phyloP scores from a whole-genome alignment of 495 filamentous ascomycete genomes.

The Talaromyces ruber region DNA sequence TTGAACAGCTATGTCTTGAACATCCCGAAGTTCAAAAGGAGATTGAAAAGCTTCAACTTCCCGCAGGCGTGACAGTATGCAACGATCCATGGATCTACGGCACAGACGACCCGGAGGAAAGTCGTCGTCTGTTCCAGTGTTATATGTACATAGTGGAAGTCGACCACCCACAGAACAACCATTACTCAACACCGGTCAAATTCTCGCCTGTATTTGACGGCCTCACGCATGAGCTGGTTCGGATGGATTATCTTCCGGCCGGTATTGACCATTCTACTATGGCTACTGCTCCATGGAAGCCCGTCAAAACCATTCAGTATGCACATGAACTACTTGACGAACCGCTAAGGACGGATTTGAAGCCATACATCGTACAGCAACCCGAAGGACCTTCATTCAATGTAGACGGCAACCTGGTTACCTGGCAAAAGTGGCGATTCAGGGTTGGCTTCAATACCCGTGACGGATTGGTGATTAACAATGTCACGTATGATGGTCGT shows the following conservation, averaged over 20 bases:
- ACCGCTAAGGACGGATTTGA: conserved; percentile 51
- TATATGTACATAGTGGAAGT: conserved; percentile 34
- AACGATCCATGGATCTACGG: conserved; percentile 41
- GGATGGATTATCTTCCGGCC: conserved; percentile 40
- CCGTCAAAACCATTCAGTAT: conserved; percentile 45
- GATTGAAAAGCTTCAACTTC: conserved; percentile 34
- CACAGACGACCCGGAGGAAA: conserved; percentile 25
- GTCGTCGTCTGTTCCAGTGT: conserved; percentile 33
- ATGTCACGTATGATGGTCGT: conserved; percentile 58
- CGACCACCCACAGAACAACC: conserved; percentile 46
- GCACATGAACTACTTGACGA: conserved; percentile 36
- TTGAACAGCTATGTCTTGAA: conserved; percentile 28
- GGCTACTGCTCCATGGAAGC: conserved; percentile 35
- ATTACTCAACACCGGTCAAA: conserved; percentile 70
- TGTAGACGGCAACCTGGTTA: conserved; percentile 28
- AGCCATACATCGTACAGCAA: conserved; percentile 68
- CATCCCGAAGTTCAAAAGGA: conserved; percentile 35
- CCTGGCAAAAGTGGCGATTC: conserved; percentile 63
- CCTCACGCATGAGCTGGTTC: conserved; percentile 51
- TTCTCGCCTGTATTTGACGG: conserved; percentile 72
- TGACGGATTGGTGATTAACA: conserved; percentile 55
- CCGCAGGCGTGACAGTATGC: conserved; percentile 29
- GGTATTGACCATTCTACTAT: conserved; percentile 21
- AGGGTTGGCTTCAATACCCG: conserved; percentile 53
- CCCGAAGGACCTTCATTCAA: conserved; percentile 69